Base-by-base conservation (phyloP, 352 stramenopile genomes). In the Globisporangium nunn region DNA sequence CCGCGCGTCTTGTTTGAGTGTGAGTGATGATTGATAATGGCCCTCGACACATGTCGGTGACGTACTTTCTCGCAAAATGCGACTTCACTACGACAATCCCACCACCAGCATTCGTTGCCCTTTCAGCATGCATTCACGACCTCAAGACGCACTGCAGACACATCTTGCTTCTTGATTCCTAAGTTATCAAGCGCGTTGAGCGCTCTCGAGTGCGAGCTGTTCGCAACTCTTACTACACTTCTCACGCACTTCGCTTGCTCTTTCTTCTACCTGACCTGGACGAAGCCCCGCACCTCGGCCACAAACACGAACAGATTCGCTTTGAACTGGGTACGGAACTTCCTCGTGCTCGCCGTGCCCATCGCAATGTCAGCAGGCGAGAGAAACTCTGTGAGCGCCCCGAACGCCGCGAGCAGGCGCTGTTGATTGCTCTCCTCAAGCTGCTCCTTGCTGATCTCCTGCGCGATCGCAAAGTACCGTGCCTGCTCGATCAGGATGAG, bases 271-370 rank as follows among this genome's bases (percentile, higher is more conserved):
- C 85, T 88, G 46, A 94, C 76, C 62, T 91, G 80, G 37, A 94
- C 75, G 56, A 91, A 94, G 8, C 84, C 84, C 15, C 84, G 81
- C 49, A 87, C 84, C 35, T 91, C 80, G 48, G 78, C 80, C 23
- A 91, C 81, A 54, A 94, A 94, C 15, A 75, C 70, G 53, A 89
- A 91, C 47, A 92, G 59, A 33, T 88, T 85, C n/a, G 64, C 81
- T 63, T 94, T 94, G 65, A 94, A 92, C 58, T 78, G 64, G 40
- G 71, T 71, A 12, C 81, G 78, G 64, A 86, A 75, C 63, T 87
- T 90, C 31, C 83, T 77, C 31, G 83, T 88, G 23, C 56, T 80
- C 11, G 66, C 75, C 14, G 70, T 77, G 52, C 73, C 74, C 66
- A 76, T 91, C 8, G 75, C 68, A 33, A 87, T 71, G 46, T 92